A percentile compares a stretch with the other conserved stretches of the same genome.
These are phyloP conservation scores for Nakazawaea holstii DNA, from an alignment of 805 yeast genomes.

Conservation along the genomic window DNA sequence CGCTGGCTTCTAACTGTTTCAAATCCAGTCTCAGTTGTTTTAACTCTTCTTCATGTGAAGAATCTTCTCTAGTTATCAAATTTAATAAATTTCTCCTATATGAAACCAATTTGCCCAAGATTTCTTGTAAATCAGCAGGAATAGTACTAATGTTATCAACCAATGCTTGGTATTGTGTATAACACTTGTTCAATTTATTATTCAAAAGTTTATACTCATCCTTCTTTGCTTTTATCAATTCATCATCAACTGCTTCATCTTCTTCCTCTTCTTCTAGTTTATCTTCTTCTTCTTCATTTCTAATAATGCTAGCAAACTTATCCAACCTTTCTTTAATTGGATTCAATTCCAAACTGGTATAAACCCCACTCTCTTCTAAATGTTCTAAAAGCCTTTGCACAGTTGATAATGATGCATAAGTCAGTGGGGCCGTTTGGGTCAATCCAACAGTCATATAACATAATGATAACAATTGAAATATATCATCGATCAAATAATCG, in stretches of 20 bases:
- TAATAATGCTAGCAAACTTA: constrained; percentile 64
- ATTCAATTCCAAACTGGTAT: constrained; percentile 74
- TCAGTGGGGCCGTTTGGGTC: constrained; percentile 87
- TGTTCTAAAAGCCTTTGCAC: constrained; percentile 82
- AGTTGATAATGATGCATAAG: constrained; percentile 83
- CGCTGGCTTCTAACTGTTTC: constrained; percentile 35
- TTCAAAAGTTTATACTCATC: constrained; percentile 61
- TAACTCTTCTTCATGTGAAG: constrained; percentile 24
- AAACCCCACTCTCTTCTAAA: constrained; percentile 73
- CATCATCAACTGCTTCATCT: constrained; percentile 15
- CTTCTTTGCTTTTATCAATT: constrained; percentile 23
- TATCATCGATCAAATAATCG: constrained; percentile 79
- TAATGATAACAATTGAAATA: constrained; percentile 79
- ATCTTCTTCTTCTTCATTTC: constrained; percentile 38
- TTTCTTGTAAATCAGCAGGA: constrained; percentile 41
- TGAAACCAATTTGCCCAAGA: constrained; percentile 55
- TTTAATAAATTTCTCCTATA: constrained; percentile 56
- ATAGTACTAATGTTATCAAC: constrained; percentile 51
- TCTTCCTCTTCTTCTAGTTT: constrained; percentile 28
- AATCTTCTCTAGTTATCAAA: constrained; percentile 18
- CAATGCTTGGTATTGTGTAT: constrained; percentile 49
- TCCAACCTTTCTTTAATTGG: constrained; percentile 71
- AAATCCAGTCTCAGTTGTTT: constrained; percentile 32
- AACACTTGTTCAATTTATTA: constrained; percentile 60
- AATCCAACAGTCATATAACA: constrained; percentile 91